phyloP scores from a whole-genome alignment of 1,139 yeast genomes.

The Hansenula sp. region DNA sequence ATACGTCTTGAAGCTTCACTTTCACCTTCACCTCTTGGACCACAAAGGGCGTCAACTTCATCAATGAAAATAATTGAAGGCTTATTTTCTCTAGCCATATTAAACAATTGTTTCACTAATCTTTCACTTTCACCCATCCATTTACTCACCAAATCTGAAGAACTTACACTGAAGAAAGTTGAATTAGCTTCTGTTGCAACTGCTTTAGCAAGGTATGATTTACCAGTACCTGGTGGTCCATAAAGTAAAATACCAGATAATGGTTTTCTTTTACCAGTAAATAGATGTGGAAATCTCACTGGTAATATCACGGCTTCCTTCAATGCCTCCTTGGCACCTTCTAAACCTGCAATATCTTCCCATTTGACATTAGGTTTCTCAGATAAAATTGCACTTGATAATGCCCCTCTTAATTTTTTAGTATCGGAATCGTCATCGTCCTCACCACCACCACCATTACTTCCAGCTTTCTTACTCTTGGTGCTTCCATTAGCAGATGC shows the following conservation, averaged over 20 bases:
- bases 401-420: slow-evolving; percentile 84
- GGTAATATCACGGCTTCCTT: slow-evolving; percentile 97
- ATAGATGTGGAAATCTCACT: slow-evolving; percentile 88
- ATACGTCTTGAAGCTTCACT: slow-evolving; percentile 95
- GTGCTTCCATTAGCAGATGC: slow-evolving; percentile 37
- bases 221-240: slow-evolving; percentile 99
- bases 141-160: slow-evolving; percentile 90
- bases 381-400: slow-evolving; percentile 86
- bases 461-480: slow-evolving; percentile 44
- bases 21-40: slow-evolving; percentile 98
- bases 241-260: slow-evolving; percentile 86
- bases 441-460: slow-evolving; percentile 36
- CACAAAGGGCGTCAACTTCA: slow-evolving; percentile 97
- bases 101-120: slow-evolving; percentile 87
- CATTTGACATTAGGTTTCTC: slow-evolving; percentile 93
- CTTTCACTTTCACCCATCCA: slow-evolving; percentile 99
- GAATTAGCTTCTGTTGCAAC: slow-evolving; percentile 98
- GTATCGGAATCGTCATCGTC: slow-evolving; percentile 81
- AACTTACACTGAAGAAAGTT: slow-evolving; percentile 91
- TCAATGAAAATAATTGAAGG: slow-evolving; percentile 96
- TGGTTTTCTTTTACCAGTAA: slow-evolving; percentile 92
- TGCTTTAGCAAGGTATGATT: slow-evolving; percentile 93
- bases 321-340: slow-evolving; percentile 90
- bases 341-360: slow-evolving; percentile 96
- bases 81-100: slow-evolving; percentile 93